These are phyloP conservation scores for Austropuccinia psidii DNA, from an alignment of 1,284 basidiomycete genomes.

Conservation along the genomic window DNA sequence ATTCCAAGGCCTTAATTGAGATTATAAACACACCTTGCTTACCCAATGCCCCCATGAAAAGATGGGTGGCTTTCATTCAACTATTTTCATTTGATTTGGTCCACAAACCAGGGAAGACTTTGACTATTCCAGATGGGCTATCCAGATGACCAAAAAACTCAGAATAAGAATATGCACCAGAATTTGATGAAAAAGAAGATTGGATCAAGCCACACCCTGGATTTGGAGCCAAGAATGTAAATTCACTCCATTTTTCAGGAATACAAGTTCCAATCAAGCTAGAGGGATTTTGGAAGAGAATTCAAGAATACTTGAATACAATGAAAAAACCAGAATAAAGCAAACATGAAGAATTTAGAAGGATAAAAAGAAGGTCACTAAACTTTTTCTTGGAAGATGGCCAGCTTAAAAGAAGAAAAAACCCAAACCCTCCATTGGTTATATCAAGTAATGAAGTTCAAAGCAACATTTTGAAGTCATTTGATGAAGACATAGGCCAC, in stretches of 20 bases:
- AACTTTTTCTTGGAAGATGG: background rate
- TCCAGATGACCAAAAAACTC: background rate
- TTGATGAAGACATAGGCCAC: background rate
- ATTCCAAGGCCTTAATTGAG: background rate
- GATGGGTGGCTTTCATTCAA: slow-evolving; percentile 12
- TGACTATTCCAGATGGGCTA: slow-evolving; percentile 1
- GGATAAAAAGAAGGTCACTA: background rate
- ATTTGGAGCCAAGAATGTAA: background rate
- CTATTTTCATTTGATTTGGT: slow-evolving; percentile 1
- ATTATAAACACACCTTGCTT: background rate
- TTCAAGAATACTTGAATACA: too few species aligned
- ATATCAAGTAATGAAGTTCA: background rate
- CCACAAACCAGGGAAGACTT: background rate
- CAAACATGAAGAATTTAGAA: background rate
- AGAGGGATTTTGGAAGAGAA: too few species aligned
- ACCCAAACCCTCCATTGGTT: background rate
- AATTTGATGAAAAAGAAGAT: background rate
- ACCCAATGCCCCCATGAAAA: background rate
- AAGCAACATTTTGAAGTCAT: background rate
- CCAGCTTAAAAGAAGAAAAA: background rate
- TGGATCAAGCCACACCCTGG: background rate
- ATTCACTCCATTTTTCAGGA: background rate
- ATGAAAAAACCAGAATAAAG: too few species aligned
- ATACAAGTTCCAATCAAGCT: too few species aligned
- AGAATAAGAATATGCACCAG: too few species aligned